These are phyloP conservation scores for Copromyces sp. DNA, from an alignment of 495 filamentous ascomycete genomes.

Conservation along the genomic window DNA sequence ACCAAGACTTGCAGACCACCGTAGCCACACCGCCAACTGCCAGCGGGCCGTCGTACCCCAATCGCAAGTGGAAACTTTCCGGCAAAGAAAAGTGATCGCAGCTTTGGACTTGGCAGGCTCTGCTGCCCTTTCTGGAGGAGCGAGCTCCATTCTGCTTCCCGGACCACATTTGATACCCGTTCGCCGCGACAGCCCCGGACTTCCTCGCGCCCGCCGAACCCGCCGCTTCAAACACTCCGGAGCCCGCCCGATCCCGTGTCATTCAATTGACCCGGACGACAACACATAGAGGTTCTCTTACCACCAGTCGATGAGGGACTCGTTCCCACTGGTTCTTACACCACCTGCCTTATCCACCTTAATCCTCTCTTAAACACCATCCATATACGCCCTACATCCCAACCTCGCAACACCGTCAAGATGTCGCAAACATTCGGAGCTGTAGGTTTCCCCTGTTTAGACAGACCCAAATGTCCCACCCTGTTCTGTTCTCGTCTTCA, in stretches of 20 bases:
- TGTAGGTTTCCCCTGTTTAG: constrained; percentile 2
- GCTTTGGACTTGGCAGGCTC: not conserved
- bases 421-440: constrained; percentile 20
- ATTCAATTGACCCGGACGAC: not conserved
- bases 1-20: not conserved
- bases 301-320: constrained; percentile 18
- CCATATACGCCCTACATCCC: not conserved
- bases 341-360: not conserved
- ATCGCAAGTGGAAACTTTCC: not conserved
- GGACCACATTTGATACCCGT: not conserved
- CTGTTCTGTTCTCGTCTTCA: not conserved
- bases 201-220: not conserved
- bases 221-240: not conserved
- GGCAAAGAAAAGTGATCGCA: not conserved
- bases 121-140: not conserved
- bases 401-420: constrained; percentile 1
- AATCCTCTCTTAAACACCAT: not conserved
- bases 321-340: constrained; percentile 10
- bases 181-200: not conserved
- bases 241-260: not conserved
- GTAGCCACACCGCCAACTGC: not conserved
- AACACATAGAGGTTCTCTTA: not conserved
- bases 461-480: not conserved
- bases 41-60: not conserved
- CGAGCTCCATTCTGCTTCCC: not conserved